Evolutionary conservation across 1,284 basidiomycete species (phyloP).

Genomic region (Fomitopsis palustris): DNA sequence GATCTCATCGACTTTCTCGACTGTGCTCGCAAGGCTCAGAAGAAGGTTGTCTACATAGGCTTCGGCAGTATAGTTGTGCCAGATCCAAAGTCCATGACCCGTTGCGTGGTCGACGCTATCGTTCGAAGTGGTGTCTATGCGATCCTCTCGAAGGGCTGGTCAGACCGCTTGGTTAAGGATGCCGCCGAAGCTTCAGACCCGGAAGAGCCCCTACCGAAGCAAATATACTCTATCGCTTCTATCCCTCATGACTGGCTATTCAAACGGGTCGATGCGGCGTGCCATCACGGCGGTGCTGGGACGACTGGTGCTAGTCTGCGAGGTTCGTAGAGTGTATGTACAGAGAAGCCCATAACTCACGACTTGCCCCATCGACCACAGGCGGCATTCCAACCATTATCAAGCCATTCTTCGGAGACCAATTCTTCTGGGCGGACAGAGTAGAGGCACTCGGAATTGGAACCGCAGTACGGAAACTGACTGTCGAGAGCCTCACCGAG

Average conservation of each 20-base stretch:
- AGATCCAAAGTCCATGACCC: slow-evolving; percentile 90
- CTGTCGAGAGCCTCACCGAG: slow-evolving; percentile 70
- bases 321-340: slow-evolving; percentile 41
- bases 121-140: slow-evolving; percentile 82
- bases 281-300: slow-evolving; percentile 96
- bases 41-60: slow-evolving; percentile 97
- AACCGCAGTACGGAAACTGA: slow-evolving; percentile 80
- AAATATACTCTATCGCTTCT: slow-evolving; percentile 83
- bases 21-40: slow-evolving; percentile 63
- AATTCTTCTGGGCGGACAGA: slow-evolving; percentile 96
- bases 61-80: slow-evolving; percentile 99
- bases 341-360: neutral
- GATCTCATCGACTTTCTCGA: slow-evolving; percentile 84
- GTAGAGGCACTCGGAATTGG: slow-evolving; percentile 93
- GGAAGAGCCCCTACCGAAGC: slow-evolving; percentile 68
- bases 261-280: slow-evolving; percentile 89
- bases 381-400: slow-evolving; percentile 95
- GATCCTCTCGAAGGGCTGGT: slow-evolving; percentile 97
- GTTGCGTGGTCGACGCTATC: slow-evolving; percentile 87
- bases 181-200: slow-evolving; percentile 50
- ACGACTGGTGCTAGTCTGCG: slow-evolving; percentile 92
- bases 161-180: slow-evolving; percentile 79
- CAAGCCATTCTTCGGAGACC: slow-evolving; percentile 96
- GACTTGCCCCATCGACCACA: slow-evolving; percentile 28
- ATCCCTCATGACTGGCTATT: slow-evolving; percentile 99